Base-by-base conservation (phyloP, 108 stramenopile genomes). In the Fragilariopsis cylindrus region DNA sequence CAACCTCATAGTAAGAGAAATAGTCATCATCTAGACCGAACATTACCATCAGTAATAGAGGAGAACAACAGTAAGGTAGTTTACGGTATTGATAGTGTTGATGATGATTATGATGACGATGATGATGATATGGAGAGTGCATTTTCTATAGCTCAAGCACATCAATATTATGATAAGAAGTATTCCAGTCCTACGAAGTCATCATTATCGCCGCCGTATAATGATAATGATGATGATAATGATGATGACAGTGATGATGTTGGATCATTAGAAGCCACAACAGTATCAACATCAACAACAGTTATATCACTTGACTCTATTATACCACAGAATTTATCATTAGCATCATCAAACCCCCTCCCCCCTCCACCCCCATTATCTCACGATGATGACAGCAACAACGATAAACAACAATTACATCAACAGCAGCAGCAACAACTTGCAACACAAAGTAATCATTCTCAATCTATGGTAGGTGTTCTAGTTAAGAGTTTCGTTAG, bases 261-360 rank as follows among this genome's bases (percentile, higher is more conserved):
- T 56, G 55, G 55, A 56, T 56, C 55, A n/a, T 19, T 19, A 5
- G 55, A 56, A 30, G 30, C 30, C 30, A 30, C 30, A 30, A 30
- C 30, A 30, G 30, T 30, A 30, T 30, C 11, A 19, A 56, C 9
- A 19, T 9, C 55, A 56, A 5, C 30, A 30, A 30, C 30, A 30
- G 30, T 30, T 30, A 30, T 30, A 30, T 30, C 19, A 11, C 7
- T 19, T n/a, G 5, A 5, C 18, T 3, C 4, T n/a, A 56, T 6
- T 63, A 39, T 15, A 63, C 62, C 62, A 15, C 62, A 39, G 40
- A 6, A 63, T 63, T 13, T 13, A 63, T 39, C 62, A 63, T 39
- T 39, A 39, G 0, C 62, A 39, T 15, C 3, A 43, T 45, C 7
- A 12, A 47, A 0, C 0, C 42, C 52, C 15, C 2, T n/a, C 2